Conservation (phyloP, 1,284 basidiomycete genomes). For the Polyporus tsugae region DNA sequence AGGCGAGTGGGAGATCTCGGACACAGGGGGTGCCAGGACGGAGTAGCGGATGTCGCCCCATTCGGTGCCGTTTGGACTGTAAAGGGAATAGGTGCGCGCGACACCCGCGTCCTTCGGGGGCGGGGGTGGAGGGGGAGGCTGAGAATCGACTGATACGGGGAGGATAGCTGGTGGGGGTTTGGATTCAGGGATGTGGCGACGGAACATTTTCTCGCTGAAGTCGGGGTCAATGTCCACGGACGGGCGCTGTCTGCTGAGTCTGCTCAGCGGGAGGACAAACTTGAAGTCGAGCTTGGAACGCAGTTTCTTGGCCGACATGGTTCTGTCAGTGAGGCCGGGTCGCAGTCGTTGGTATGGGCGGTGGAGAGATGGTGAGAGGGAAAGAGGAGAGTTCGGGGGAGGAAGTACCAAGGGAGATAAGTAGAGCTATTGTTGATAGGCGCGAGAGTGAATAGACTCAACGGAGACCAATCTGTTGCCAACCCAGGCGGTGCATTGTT, state of each 20-base stretch:
- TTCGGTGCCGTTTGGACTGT: conserved; percentile 11
- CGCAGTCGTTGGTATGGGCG: background rate
- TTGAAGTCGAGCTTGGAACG: conserved; percentile 35
- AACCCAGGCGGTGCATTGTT: conserved; percentile 16
- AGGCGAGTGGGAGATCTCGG: conserved; percentile 13
- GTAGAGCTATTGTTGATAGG: conserved; percentile 5
- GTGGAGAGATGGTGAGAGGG: background rate
- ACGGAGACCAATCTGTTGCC: conserved; percentile 7
- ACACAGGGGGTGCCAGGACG: conserved; percentile 29
- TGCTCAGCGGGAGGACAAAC: conserved; percentile 25
- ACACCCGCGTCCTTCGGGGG: conserved; percentile 32
- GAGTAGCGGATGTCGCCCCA: conserved; percentile 35
- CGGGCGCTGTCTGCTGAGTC: conserved; percentile 11
- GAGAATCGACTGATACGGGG: conserved; percentile 11
- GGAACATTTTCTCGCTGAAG: conserved; percentile 31
- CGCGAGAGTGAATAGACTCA: background rate
- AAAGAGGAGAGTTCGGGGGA: background rate
- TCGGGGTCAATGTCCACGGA: conserved; percentile 21
- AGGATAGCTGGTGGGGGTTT: conserved; percentile 8
- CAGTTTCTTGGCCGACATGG: conserved; percentile 35
- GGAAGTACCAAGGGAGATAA: background rate
- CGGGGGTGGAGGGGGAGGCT: conserved; percentile 34
- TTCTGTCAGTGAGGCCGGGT: background rate
- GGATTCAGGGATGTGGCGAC: conserved; percentile 16
- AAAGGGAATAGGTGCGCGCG: conserved; percentile 14